Evolutionary conservation across 1,284 basidiomycete species (phyloP).

Genomic region (Tetrapyrgos nigripes): DNA sequence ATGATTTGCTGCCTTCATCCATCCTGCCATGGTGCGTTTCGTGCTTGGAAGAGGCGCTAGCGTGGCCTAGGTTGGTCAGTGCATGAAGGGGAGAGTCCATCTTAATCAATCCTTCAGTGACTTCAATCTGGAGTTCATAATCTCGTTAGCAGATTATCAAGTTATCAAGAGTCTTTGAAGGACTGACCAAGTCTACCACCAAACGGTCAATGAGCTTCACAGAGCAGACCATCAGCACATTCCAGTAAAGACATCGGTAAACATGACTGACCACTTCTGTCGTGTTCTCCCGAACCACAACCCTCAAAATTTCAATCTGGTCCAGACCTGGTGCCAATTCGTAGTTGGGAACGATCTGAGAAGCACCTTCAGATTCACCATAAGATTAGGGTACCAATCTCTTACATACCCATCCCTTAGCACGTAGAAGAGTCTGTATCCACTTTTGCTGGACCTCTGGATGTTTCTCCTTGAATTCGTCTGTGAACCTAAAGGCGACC

Average conservation of each 20-base stretch:
- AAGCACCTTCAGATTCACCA: background rate
- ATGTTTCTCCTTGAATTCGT: slow-evolving; percentile 72
- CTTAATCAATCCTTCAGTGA: slow-evolving; percentile 60
- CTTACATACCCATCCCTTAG: slow-evolving; percentile 73
- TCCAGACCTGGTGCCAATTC: slow-evolving; percentile 78
- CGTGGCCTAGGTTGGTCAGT: slow-evolving; percentile 49
- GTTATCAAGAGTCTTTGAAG: background rate
- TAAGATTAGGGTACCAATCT: background rate
- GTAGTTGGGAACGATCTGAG: slow-evolving; percentile 86
- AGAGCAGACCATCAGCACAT: slow-evolving; percentile 19
- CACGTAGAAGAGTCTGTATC: slow-evolving; percentile 84
- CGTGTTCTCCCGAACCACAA: slow-evolving; percentile 84
- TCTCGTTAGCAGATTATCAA: background rate
- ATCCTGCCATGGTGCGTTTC: slow-evolving; percentile 43
- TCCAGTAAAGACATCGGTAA: background rate
- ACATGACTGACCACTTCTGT: slow-evolving; percentile 54
- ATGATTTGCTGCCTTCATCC: slow-evolving; percentile 49
- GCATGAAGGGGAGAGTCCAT: slow-evolving; percentile 56
- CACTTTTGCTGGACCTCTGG: slow-evolving; percentile 87
- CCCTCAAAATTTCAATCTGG: slow-evolving; percentile 81
- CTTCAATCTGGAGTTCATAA: slow-evolving; percentile 52
- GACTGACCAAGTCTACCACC: slow-evolving; percentile 65
- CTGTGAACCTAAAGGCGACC: slow-evolving; percentile 90
- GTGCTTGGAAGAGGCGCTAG: slow-evolving; percentile 38
- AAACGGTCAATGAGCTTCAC: slow-evolving; percentile 67